These are phyloP conservation scores for Schoenoplectus tabernaemontani DNA, from an alignment of 202 grass and related monocot species.

Conservation along the genomic window DNA sequence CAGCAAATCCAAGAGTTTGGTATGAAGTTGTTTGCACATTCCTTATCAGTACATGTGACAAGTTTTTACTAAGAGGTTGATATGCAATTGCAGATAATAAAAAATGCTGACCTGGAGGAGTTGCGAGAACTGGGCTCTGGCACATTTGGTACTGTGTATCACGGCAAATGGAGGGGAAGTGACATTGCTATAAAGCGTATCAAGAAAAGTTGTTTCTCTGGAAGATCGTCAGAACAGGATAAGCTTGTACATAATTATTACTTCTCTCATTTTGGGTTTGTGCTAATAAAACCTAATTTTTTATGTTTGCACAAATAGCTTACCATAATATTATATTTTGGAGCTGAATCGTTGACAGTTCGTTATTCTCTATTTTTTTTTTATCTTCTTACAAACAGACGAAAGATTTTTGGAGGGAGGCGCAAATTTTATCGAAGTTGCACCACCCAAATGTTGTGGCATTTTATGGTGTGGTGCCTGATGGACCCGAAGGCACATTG, in stretches of 20 bases:
- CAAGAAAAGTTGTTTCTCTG: conserved; percentile 96
- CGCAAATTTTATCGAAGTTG: conserved; percentile 83
- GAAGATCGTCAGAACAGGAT: conserved; percentile 78
- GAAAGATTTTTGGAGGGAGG: conserved; percentile 97
- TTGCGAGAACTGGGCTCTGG: conserved; percentile 87
- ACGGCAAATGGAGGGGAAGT: conserved; percentile 94
- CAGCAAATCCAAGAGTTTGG: not conserved
- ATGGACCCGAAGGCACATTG: conserved; percentile 86
- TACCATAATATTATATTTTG: not conserved
- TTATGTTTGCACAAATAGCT: not conserved
- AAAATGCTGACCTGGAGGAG: conserved; percentile 93
- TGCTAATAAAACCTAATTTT: not conserved
- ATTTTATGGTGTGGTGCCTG: conserved; percentile 94
- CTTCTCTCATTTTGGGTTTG: not conserved
- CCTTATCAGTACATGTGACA: not conserved
- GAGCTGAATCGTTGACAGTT: not conserved
- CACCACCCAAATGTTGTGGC: conserved; percentile 97
- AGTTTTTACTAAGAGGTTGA: not conserved
- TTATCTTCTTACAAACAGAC: conserved; percentile 40
- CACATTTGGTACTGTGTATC: conserved; percentile 92
- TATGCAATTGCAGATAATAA: conserved; percentile 50
- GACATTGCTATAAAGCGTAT: conserved; percentile 98
- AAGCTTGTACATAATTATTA: conserved; percentile 48
- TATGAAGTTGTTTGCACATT: not conserved
- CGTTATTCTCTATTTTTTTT: not conserved